phyloP scores from a whole-genome alignment of 1,139 yeast genomes.

The Trichomonascaceae sp. region DNA sequence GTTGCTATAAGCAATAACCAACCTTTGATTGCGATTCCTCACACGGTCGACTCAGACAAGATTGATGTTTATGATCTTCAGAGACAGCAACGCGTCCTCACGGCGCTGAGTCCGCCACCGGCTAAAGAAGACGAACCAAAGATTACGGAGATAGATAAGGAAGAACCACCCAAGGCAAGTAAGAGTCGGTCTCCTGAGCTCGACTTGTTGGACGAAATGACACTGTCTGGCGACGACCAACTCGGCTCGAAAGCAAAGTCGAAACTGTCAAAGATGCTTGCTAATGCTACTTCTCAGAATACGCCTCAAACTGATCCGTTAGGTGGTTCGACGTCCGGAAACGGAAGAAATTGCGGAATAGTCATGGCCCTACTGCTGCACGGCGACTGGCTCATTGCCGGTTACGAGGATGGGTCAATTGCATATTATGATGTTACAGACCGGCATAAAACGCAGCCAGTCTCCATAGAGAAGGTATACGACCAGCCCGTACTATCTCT shows the following conservation, averaged over 20 bases:
- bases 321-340: constrained; percentile 3
- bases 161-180: no score
- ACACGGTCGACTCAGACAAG: constrained; percentile 25
- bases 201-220: background rate
- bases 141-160: background rate
- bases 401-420: constrained; percentile 29
- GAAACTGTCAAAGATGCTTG: background rate
- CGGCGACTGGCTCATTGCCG: constrained; percentile 19
- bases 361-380: constrained; percentile 25
- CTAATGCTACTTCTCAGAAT: background rate
- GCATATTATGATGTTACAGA: constrained; percentile 13
- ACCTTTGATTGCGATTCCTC: constrained; percentile 28
- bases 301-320: background rate
- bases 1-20: constrained; percentile 14
- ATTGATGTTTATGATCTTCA: constrained; percentile 22
- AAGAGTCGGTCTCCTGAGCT: no score
- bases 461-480: background rate
- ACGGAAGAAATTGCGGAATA: no score
- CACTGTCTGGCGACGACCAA: background rate
- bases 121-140: background rate
- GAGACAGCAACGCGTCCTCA: background rate
- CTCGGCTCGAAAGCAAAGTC: background rate
- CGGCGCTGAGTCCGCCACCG: background rate
- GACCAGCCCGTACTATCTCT: constrained; percentile 25
- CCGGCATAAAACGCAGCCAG: constrained; percentile 21